phyloP scores from a whole-genome alignment of 176 grass and related monocot species.

The Musa troglodytarum region DNA sequence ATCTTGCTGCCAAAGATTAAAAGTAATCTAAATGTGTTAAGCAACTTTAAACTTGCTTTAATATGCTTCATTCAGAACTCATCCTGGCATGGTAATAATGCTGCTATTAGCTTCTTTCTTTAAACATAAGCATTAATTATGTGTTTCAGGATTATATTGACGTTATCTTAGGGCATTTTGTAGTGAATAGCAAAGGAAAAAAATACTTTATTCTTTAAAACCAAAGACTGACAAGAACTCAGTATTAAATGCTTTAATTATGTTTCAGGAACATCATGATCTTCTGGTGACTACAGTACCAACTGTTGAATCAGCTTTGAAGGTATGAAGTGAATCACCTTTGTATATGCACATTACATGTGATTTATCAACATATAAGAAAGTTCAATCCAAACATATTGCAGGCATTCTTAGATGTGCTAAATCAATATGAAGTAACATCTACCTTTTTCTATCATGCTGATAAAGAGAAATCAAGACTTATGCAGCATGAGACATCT shows the following conservation, averaged over 20 bases:
- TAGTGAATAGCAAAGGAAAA: not conserved
- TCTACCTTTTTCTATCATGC: conserved; percentile 69
- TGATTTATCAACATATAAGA: not conserved
- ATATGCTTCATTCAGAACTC: not conserved
- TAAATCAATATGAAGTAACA: conserved; percentile 68
- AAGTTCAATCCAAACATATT: conserved; percentile 1
- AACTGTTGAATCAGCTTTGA: conserved; percentile 60
- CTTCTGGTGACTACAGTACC: conserved; percentile 76
- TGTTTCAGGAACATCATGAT: conserved; percentile 88
- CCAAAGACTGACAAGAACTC: not conserved
- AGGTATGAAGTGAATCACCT: conserved; percentile 35
- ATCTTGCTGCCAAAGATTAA: not conserved
- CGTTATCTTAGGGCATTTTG: not conserved
- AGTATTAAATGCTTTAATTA: not conserved
- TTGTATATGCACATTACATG: not conserved
- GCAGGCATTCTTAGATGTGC: conserved; percentile 60
- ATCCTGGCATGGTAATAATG: not conserved
- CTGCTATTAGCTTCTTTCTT: not conserved
- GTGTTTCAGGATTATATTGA: not conserved
- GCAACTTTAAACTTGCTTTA: not conserved
- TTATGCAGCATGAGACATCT: conserved; percentile 72
- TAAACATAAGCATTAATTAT: not conserved
- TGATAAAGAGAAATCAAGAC: conserved; percentile 83
- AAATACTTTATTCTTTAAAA: not conserved
- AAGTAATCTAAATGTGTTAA: not conserved